Evolutionary conservation across 1,284 basidiomycete species (phyloP), one percentile per base, ranked within the genome.

Genomic region (Boletus mariae): DNA sequence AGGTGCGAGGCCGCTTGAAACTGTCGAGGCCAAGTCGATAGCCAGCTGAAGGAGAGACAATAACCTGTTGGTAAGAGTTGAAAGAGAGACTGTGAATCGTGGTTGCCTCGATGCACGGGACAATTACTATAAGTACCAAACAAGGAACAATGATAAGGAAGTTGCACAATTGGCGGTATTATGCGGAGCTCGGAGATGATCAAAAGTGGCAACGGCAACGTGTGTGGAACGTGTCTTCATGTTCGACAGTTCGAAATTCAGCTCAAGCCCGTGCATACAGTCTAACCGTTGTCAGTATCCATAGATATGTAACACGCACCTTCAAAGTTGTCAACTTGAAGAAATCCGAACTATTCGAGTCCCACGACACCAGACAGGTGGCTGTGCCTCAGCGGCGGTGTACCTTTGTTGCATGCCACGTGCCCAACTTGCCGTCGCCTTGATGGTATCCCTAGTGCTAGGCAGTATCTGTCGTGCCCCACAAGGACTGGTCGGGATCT

Each of bases 141-240:
- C 49, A 23, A 50, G 34, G 48, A 35, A 31, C 34, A 47, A 28
- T 38, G 45, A 56, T 52, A 52, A 58, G 45, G 9, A 55, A 25
- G 49, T 41, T 45, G 48, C 51, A 59, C 59, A 54, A 59, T 58
- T 40, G 29, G 28, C 31, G 29, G 15, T 45, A 45, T 59, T 59
- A 61, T 63, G 47, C 47, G 26, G 46, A 29, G 40, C 41, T 37
- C 60, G 59, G 58, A 61, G n/a, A 66, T 66, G 63, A 67, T 40
- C 44, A 26, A 55, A 43, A 52, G 51, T 44, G 45, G 46, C n/a
- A 9, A n/a, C 43, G 44, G 42, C 55, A 67, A 66, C 61, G 56
- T 63, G 66, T 65, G 50, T 41, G 42, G 11, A 49, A 53, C 49
- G 47, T 55, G 53, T 28, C 45, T 45, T n/a, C 40, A 23, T 59